Percentiles rank a stretch among this genome's conserved stretches.
phyloP scores from a whole-genome alignment of 306 rosid genomes.

The Oemleria cerasiformis region DNA sequence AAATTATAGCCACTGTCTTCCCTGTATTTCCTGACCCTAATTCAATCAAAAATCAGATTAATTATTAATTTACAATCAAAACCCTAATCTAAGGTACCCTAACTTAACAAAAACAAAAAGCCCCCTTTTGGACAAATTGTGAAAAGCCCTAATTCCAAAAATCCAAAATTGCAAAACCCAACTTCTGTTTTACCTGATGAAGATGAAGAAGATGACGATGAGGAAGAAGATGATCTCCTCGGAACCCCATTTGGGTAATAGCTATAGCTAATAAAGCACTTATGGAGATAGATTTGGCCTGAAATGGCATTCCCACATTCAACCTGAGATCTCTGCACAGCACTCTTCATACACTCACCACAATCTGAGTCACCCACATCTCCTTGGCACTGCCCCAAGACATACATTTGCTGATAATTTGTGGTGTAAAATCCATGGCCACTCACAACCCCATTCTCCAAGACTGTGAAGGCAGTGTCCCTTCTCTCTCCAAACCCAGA shows the following conservation, averaged over 20 bases:
- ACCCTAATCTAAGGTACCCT: not conserved
- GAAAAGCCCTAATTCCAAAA: slow-evolving; percentile 4
- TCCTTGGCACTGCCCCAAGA: slow-evolving; percentile 92
- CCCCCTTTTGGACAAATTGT: not conserved
- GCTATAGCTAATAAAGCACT: slow-evolving; percentile 75
- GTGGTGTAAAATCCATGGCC: slow-evolving; percentile 83
- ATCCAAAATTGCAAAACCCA: not conserved
- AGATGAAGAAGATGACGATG: slow-evolving; percentile 44
- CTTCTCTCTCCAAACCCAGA: slow-evolving; percentile 76
- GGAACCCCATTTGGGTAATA: slow-evolving; percentile 95
- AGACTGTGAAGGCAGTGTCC: slow-evolving; percentile 65
- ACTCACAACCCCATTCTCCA: slow-evolving; percentile 77
- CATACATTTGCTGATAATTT: slow-evolving; percentile 61
- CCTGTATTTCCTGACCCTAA: slow-evolving; percentile 65
- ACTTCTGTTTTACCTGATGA: slow-evolving; percentile 48
- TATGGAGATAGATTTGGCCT: slow-evolving; percentile 79
- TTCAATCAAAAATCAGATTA: slow-evolving; percentile 19
- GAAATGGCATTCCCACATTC: slow-evolving; percentile 88
- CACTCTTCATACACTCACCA: slow-evolving; percentile 71
- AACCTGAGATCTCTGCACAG: slow-evolving; percentile 75
- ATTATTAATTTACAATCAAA: not conserved
- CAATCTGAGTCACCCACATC: slow-evolving; percentile 88
- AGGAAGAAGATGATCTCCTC: slow-evolving; percentile 48
- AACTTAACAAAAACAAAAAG: not conserved
- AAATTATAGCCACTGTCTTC: slow-evolving; percentile 82